Conservation (phyloP, 202 grass and related monocot species). For the Setaria italica region DNA sequence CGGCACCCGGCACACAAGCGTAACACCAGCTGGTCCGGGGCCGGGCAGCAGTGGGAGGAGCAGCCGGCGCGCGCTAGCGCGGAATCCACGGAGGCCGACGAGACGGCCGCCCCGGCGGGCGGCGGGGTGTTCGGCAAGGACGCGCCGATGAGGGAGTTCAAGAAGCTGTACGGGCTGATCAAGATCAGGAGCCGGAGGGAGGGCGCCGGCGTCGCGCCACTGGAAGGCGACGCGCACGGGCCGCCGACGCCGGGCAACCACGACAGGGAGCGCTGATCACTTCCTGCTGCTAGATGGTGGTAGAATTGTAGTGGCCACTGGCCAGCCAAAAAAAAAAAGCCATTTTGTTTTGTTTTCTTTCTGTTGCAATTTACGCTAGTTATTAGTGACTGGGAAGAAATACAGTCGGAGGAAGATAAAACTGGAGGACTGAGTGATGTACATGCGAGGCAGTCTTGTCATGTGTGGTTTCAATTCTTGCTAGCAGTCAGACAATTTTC, state of each 20-base stretch:
- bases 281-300: neutral
- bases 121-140: constrained; percentile 60
- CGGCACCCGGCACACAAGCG: constrained; percentile 20
- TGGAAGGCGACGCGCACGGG: constrained; percentile 11
- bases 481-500: neutral
- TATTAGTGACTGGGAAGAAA: neutral
- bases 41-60: constrained; percentile 8
- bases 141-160: constrained; percentile 74
- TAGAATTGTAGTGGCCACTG: neutral
- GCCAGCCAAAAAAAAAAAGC: neutral
- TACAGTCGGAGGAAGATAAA: neutral
- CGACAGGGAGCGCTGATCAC: constrained; percentile 42
- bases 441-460: neutral
- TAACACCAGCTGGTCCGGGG: constrained; percentile 42
- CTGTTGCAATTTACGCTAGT: neutral
- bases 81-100: neutral
- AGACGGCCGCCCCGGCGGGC: neutral
- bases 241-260: constrained; percentile 29
- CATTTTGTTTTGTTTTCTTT: neutral
- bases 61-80: neutral
- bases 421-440: neutral
- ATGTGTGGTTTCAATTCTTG: neutral
- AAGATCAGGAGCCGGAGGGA: constrained; percentile 80
- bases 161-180: constrained; percentile 86
- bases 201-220: constrained; percentile 16